These are phyloP conservation scores for Lagenaria siceraria DNA, from an alignment of 306 rosid genomes.

Conservation along the genomic window DNA sequence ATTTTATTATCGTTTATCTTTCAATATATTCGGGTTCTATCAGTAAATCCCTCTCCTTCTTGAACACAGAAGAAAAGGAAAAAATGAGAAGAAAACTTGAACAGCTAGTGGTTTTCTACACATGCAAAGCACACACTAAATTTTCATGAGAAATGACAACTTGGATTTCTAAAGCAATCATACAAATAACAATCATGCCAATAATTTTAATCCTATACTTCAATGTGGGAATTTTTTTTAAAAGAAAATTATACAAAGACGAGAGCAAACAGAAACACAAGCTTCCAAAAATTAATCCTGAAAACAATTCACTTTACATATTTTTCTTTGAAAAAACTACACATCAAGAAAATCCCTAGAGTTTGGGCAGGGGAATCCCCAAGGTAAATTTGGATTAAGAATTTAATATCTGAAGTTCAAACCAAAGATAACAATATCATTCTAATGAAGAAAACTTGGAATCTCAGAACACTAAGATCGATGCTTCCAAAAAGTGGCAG, in stretches of 20 bases:
- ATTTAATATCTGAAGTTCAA: not conserved
- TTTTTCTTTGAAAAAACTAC: not conserved
- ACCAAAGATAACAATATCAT: not conserved
- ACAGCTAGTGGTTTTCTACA: not conserved
- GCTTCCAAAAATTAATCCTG: not conserved
- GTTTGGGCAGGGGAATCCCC: not conserved
- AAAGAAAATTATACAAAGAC: not conserved
- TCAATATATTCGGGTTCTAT: too few species aligned
- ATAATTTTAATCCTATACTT: not conserved
- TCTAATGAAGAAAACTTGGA: not conserved
- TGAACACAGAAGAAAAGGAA: not conserved
- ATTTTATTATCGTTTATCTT: too few species aligned
- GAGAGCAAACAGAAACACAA: not conserved
- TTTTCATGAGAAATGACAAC: not conserved
- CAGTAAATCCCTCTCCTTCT: not conserved
- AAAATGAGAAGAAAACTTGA: not conserved
- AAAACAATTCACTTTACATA: not conserved
- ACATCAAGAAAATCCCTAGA: not conserved
- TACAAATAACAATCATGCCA: not conserved
- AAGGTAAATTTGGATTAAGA: not conserved
- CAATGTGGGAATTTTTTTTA: not conserved
- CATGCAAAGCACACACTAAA: not conserved
- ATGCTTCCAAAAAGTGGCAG: not conserved
- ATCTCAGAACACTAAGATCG: not conserved
- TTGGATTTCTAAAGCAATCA: not conserved